Evolutionary conservation across 2,329 filamentous ascomycete species (phyloP).

Genomic region (Kalmusia sp.): DNA sequence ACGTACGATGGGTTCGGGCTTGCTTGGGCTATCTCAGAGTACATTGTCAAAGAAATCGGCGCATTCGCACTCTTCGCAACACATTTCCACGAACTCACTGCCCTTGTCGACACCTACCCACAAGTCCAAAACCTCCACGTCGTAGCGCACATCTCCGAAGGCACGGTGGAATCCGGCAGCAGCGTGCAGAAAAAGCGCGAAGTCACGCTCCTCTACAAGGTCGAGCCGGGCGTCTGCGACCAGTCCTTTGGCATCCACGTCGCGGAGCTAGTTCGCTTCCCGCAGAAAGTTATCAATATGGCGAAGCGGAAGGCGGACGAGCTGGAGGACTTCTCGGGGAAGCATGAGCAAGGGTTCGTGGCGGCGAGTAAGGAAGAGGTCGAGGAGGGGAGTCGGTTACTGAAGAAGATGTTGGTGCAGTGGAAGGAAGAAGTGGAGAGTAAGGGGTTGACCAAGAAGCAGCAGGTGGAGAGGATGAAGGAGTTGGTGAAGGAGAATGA

Average conservation of each 20-base stretch:
- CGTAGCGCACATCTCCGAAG: conserved; percentile 82
- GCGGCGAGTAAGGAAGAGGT: conserved; percentile 77
- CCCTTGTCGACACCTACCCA: conserved; percentile 82
- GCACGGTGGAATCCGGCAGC: conserved; percentile 52
- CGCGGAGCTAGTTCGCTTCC: conserved; percentile 94
- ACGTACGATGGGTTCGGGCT: conserved; percentile 98
- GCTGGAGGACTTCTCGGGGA: conserved; percentile 90
- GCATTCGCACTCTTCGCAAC: conserved; percentile 96
- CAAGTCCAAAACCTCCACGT: conserved; percentile 95
- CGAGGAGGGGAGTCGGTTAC: conserved; percentile 81
- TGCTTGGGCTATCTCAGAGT: conserved; percentile 98
- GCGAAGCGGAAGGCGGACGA: conserved; percentile 99
- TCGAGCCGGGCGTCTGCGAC: conserved; percentile 93
- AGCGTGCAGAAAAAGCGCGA: conserved; percentile 62
- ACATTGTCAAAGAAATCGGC: conserved; percentile 93
- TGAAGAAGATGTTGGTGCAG: conserved; percentile 81
- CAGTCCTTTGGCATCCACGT: conserved; percentile 99
- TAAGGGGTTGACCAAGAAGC: conserved; percentile 60
- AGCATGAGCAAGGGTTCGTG: conserved; percentile 65
- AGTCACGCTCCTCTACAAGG: conserved; percentile 96
- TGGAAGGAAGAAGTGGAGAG: conserved; percentile 83
- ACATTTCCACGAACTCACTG: conserved; percentile 97
- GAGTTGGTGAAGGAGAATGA: conserved; percentile 79
- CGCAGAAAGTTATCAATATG: conserved; percentile 97
- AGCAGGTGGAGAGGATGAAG: conserved; percentile 80